Evolutionary conservation across 2,329 filamentous ascomycete species (phyloP), one percentile per base, ranked within the genome.

Genomic region (Talaromyces sp.): DNA sequence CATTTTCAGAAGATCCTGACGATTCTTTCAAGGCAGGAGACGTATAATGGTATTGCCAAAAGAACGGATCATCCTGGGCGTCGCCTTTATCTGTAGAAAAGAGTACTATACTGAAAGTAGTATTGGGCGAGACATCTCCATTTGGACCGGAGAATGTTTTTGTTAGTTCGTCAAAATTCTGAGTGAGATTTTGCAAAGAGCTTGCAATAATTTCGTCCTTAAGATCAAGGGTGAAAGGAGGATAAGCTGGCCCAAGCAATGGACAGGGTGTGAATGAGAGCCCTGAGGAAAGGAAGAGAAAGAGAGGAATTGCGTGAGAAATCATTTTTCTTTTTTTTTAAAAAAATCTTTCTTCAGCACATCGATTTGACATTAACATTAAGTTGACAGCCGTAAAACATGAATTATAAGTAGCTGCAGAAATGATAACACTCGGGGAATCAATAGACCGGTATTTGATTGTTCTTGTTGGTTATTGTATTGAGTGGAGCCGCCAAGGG

Each of bases 191-290:
- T 7, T 40, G 4, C 5, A 40, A 8, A 40, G 36, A 16, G 36
- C 36, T 16, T 14, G 36, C 36, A 40, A 40, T 23, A 33, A 56
- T 28, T 23, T 56, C 8, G 54, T 56, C 7, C 30, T 30, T 42
- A 33, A 12, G 9, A 28, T 56, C 28, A 33, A 56, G 14, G 28
- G 9, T 9, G 12, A 56, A 56, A 1, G 34, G 34, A 27, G 54
- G 54, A 44, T 56, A 56, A 28, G 54, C 54, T 12, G 54, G 54
- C 3, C 54, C 54, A 8, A 56, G 34, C 10, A 56, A n/a, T 40
- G 54, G 54, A 44, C 54, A 56, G 14, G 54, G 54, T 4, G 34
- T 28, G 34, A 56, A 56, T 28, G 33, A 56, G 54, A 56, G 54
- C 1, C 18, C 54, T 28, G 27, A n/a, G 23, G 34, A 56, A 28